Evolutionary conservation across 2,329 filamentous ascomycete genomes (phyloP), one percentile per base, ranked within the genome.

Genomic region (Neurospora sp.): DNA sequence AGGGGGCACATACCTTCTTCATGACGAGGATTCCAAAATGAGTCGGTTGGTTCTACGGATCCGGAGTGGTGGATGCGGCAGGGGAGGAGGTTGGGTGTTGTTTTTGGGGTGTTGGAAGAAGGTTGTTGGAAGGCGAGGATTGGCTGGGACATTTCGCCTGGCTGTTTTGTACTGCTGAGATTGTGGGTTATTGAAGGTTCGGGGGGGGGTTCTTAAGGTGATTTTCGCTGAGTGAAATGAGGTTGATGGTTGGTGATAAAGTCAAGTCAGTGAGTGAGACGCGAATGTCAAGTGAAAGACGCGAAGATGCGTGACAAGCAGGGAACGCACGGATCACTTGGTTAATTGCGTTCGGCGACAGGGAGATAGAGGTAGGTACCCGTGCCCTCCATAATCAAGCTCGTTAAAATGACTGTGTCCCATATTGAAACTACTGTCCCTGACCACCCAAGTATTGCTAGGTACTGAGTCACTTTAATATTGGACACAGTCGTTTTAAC

Each of bases 31-130:
- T 82, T 84, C 93, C 93, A 97, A 77, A 92, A 93, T 62, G 88
- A 83, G 28, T 86, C 79, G 5, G 86, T 82, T 1, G 88, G 83
- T 67, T 89, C 86, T 69, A 95, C 83, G 1, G 88, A 84, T 1
- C 94, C 94, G 74, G 91, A 8, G 79, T 96, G 90, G 75, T 94
- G 86, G 76, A 97, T 88, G 69, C 88, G 87, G 76, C 92, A 96
- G 3, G 94, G 93, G 15, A 97, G 84, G 23, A 97, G 82, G 76
- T 97, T 90, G 4, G 90, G 87, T 0, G 83, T 87, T 69, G 83
- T 83, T 71, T 83, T 83, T 52, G 11, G 19, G 19, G 23, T 57
- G 46, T 28, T 0, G 8, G 23, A 10, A 3, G 10, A 12, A 8
- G 23, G 11, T 17, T 19, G 46, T 11, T 28, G 23, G 46, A 57